Evolutionary conservation across 1,284 basidiomycete genomes (phyloP).

Genomic region (Kwoniella shivajii): DNA sequence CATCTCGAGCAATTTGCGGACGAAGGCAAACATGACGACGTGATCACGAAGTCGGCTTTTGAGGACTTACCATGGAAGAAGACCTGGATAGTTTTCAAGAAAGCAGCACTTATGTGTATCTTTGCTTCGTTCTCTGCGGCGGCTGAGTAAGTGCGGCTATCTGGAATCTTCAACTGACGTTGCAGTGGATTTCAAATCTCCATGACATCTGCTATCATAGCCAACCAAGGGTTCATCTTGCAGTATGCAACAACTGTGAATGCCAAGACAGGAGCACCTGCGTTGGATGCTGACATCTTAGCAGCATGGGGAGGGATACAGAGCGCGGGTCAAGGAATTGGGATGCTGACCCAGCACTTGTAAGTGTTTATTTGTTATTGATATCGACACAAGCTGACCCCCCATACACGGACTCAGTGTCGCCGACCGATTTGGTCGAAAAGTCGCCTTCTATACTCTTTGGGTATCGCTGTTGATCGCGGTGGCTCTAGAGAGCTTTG

Average conservation of each 20-base stretch:
- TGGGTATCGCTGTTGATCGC: constrained; percentile 32
- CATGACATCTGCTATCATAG: constrained; percentile 31
- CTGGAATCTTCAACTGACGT: not conserved
- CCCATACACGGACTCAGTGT: not conserved
- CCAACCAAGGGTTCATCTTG: constrained; percentile 28
- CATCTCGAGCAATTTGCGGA: not conserved
- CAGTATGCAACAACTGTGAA: constrained; percentile 21
- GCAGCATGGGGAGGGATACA: constrained; percentile 29
- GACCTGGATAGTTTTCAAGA: constrained; percentile 30
- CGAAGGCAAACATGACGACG: constrained; percentile 16
- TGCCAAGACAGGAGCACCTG: constrained; percentile 21
- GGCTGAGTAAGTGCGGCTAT: constrained; percentile 26
- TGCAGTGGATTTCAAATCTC: constrained; percentile 27
- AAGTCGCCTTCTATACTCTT: constrained; percentile 28
- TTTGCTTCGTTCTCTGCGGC: constrained; percentile 38
- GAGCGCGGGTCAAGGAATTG: constrained; percentile 27
- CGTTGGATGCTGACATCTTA: constrained; percentile 20
- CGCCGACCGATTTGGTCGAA: constrained; percentile 28
- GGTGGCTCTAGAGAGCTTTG: constrained; percentile 21
- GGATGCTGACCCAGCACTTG: constrained; percentile 30
- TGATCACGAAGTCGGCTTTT: constrained; percentile 39
- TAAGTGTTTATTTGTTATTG: constrained; percentile 11
- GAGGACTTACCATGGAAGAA: constrained; percentile 32
- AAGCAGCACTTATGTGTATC: constrained; percentile 31
- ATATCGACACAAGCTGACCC: not conserved